Conservation (phyloP, 1,284 basidiomycete species). For the Boletus chippewaensis region DNA sequence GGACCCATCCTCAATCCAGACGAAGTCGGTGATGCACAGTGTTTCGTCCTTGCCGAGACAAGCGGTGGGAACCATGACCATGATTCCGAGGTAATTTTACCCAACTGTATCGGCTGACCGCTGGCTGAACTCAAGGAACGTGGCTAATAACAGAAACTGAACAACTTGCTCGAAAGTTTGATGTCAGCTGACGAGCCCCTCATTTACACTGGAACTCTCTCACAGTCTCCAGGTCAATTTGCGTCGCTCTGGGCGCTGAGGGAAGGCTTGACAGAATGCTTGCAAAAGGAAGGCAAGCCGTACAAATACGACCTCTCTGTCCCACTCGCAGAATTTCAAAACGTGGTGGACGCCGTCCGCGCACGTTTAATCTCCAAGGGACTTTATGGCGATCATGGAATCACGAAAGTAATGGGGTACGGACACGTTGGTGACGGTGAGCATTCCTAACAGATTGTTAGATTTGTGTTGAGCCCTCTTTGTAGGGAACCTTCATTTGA, state of each 20-base stretch:
- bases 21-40: slow-evolving; percentile 71
- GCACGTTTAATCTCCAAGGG: slow-evolving; percentile 71
- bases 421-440: slow-evolving; percentile 95
- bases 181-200: slow-evolving; percentile 69
- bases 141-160: slow-evolving; percentile 70
- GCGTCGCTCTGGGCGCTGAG: slow-evolving; percentile 88
- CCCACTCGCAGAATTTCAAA: slow-evolving; percentile 85
- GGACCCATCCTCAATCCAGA: slow-evolving; percentile 59
- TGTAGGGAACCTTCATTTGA: slow-evolving; percentile 89
- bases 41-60: slow-evolving; percentile 93
- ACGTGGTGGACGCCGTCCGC: slow-evolving; percentile 78
- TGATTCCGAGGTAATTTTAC: slow-evolving; percentile 75
- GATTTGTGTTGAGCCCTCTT: slow-evolving; percentile 3
- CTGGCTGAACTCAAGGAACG: slow-evolving; percentile 8
- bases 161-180: slow-evolving; percentile 72
- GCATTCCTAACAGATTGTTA: slow-evolving; percentile 22
- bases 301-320: slow-evolving; percentile 99
- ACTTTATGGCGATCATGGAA: slow-evolving; percentile 62
- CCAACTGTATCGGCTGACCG: slow-evolving; percentile 1
- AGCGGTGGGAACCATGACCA: slow-evolving; percentile 92
- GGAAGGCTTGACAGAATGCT: slow-evolving; percentile 92
- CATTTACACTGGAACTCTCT: slow-evolving; percentile 88
- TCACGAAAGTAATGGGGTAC: slow-evolving; percentile 85
- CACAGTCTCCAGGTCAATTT: slow-evolving; percentile 90
- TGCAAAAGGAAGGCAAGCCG: slow-evolving; percentile 89